Percentiles rank a stretch among this genome's conserved stretches.
These are phyloP conservation scores for Arthrobotrys sinensis DNA, from an alignment of 2,329 filamentous ascomycete species.

Conservation along the genomic window DNA sequence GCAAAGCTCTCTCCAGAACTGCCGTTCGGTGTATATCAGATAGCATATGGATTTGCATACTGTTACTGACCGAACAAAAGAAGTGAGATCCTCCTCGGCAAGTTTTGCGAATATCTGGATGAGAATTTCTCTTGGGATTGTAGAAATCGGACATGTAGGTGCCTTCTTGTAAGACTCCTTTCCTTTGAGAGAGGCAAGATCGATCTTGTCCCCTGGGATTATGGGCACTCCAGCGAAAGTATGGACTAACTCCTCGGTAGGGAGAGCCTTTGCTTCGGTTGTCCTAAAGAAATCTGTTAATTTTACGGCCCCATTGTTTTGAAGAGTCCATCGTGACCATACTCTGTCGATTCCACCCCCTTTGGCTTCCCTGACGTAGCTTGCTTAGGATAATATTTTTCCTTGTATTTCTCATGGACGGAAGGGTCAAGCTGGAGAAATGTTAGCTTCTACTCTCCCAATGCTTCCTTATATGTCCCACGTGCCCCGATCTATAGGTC, in stretches of 20 bases:
- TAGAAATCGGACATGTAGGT: conserved; percentile 83
- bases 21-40: conserved; percentile 85
- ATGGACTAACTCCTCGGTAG: conserved; percentile 39
- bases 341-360: conserved; percentile 61
- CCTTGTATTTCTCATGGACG: conserved; percentile 88
- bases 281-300: conserved; percentile 68
- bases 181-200: conserved; percentile 52
- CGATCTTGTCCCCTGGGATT: conserved; percentile 34
- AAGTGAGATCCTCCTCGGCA: conserved; percentile 81
- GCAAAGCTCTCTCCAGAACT: conserved; percentile 86
- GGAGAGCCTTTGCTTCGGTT: conserved; percentile 15
- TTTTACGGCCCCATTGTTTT: conserved; percentile 65
- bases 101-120: conserved; percentile 82
- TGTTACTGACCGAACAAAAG: conserved; percentile 80
- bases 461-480: conserved; percentile 4
- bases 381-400: conserved; percentile 83
- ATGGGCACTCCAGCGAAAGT: conserved; percentile 40
- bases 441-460: conserved; percentile 3
- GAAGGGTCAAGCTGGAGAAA: conserved; percentile 79
- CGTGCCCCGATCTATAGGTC: conserved; percentile 11
- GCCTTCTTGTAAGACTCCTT: conserved; percentile 71
- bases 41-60: conserved; percentile 92
- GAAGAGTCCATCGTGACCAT: conserved; percentile 48
- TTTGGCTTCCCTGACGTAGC: conserved; percentile 37
- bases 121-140: conserved; percentile 86